Evolutionary conservation across 2,329 filamentous ascomycete genomes (phyloP), one percentile per base, ranked within the genome.

Genomic region (Monilinia fructicola): DNA sequence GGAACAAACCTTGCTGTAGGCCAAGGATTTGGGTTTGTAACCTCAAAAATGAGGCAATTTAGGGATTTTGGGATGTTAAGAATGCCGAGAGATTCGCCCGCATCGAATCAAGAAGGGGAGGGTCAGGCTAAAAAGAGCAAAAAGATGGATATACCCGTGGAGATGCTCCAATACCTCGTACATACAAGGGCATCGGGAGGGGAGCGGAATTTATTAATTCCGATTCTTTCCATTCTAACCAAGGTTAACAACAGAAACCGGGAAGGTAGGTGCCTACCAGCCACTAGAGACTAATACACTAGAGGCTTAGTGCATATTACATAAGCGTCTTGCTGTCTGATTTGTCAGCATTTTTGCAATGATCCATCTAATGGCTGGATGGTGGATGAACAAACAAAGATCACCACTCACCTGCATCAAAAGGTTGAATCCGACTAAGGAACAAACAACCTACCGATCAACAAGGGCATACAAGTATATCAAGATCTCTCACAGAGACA

Each of bases 331-430:
- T 46, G 28, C 42, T 3, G 26, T 16, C 9, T 38, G 40, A 65
- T 59, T 16, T 59, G 63, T 65, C 63, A 65, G 63, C 63, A 59
- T 48, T 65, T 65, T 59, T 58, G n/a, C n/a, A n/a, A n/a, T 4
- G 14, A 35, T 50, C 12, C 12, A 16, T 18, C 35, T 46, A 42
- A 35, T 55, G 9, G 40, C 35, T 55, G 9, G 31, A 35, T 35
- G 31, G n/a, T 38, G 26, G 50, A 56, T 35, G 14, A 21, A 61
- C 23, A 3, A 28, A 55, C 35, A 38, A 46, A 59, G 54, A 46
- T 59, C 31, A 35, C 9, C 31, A 35, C 9, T 7, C 31, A 35
- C 9, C 31, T n/a, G n/a, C 28, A 65, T 59, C 44, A 52, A 44
- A 46, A 46, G 40, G 40, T 31, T 38, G 44, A 50, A 61, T 59